These are phyloP conservation scores for Tricholoma saponaceum DNA, from an alignment of 768 basidiomycete genomes.

Conservation along the genomic window DNA sequence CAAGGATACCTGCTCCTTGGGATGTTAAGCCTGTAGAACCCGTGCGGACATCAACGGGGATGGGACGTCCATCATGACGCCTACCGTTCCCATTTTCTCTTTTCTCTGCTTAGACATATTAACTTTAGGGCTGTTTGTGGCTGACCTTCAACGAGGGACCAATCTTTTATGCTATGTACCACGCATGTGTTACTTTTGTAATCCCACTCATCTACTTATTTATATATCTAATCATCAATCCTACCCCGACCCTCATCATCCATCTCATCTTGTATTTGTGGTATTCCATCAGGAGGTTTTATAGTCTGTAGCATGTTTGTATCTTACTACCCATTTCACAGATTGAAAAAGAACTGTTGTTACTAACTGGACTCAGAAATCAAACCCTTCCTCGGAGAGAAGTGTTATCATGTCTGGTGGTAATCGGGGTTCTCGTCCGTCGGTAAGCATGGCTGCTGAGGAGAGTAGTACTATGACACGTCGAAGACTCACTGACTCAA, in stretches of 20 bases:
- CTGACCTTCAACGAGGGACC: background rate
- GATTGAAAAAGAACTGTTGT: background rate
- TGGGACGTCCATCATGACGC: constrained; percentile 9
- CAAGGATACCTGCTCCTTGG: constrained; percentile 70
- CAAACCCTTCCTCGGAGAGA: constrained; percentile 79
- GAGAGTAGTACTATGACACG: background rate
- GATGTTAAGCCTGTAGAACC: constrained; percentile 41
- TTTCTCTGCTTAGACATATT: background rate
- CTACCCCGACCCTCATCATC: background rate
- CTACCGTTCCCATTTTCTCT: background rate
- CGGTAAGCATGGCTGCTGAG: constrained; percentile 21
- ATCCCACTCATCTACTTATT: background rate
- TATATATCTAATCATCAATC: constrained; percentile 4
- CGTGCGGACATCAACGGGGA: background rate
- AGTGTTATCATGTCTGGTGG: constrained; percentile 90
- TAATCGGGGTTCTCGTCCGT: constrained; percentile 61
- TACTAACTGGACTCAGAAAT: constrained; percentile 47
- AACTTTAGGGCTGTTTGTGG: background rate
- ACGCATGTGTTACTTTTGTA: background rate
- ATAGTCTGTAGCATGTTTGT: background rate
- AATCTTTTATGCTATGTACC: background rate
- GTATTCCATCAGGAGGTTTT: constrained; percentile 5
- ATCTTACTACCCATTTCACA: background rate
- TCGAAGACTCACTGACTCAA: constrained; percentile 68
- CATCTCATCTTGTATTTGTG: constrained; percentile 6